These are phyloP conservation scores for Leishmania tropica DNA, from an alignment of 208 protist species.

Conservation along the genomic window DNA sequence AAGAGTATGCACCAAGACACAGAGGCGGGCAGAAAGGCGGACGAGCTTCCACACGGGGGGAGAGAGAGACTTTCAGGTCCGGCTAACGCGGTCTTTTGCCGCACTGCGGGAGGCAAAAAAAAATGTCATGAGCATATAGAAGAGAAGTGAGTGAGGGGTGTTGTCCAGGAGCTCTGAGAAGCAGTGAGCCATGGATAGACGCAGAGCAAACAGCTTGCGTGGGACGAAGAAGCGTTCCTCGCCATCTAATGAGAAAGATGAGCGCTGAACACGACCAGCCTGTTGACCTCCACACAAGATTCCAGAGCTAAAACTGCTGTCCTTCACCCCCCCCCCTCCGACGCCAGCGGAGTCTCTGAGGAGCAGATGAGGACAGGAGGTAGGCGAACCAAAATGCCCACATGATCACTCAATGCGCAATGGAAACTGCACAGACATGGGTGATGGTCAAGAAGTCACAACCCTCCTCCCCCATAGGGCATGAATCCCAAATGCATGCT, in stretches of 20 bases:
- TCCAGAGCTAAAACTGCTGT: not conserved
- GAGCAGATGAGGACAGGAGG: not conserved
- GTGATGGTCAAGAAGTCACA: not conserved
- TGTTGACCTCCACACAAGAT: not conserved
- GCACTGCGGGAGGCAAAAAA: not conserved
- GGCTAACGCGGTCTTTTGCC: not conserved
- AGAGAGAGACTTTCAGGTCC: not conserved
- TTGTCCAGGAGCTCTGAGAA: not conserved
- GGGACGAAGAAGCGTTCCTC: not conserved
- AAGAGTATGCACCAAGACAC: not conserved
- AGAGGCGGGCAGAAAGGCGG: not conserved
- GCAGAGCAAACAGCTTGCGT: not conserved
- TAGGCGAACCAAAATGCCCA: not conserved
- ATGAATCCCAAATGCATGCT: not conserved
- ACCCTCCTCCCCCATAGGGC: not conserved
- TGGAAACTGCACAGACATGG: not conserved
- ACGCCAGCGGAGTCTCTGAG: not conserved
- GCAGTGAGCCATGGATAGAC: not conserved
- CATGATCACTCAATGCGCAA: not conserved
- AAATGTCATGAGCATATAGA: not conserved
- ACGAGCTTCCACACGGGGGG: not conserved
- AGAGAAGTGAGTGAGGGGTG: not conserved
- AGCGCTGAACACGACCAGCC: not conserved
- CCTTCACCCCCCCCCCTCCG: not conserved
- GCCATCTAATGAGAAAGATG: not conserved